phyloP scores from a whole-genome alignment of 345 rosid species.

The Abelmoschus esculentus region DNA sequence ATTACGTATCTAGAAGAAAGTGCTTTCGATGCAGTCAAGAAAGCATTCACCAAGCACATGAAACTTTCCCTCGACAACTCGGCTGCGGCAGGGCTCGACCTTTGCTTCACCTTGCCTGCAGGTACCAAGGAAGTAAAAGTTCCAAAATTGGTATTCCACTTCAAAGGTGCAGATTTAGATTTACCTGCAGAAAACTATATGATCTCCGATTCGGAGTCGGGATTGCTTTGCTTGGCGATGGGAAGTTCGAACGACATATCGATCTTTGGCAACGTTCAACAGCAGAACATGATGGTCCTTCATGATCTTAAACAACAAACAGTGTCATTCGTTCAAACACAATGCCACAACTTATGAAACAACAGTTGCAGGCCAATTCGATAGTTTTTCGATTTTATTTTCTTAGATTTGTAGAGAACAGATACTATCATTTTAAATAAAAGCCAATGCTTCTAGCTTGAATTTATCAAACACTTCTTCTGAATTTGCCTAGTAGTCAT shows the following conservation, averaged over 20 bases:
- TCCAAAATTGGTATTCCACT: constrained; percentile 67
- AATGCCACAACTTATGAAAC: constrained; percentile 53
- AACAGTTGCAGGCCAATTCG: not conserved
- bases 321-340: constrained; percentile 55
- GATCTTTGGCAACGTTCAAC: constrained; percentile 84
- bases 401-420: not conserved
- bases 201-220: constrained; percentile 53
- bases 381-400: not conserved
- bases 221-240: constrained; percentile 78
- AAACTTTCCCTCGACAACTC: constrained; percentile 45
- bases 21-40: constrained; percentile 41
- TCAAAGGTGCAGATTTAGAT: constrained; percentile 66
- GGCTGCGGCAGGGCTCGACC: constrained; percentile 62
- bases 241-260: constrained; percentile 81
- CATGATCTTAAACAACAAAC: constrained; percentile 69
- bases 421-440: not conserved
- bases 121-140: constrained; percentile 31
- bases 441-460: too few species aligned
- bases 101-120: constrained; percentile 59
- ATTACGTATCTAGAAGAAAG: constrained; percentile 58
- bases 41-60: constrained; percentile 48
- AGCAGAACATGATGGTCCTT: constrained; percentile 64
- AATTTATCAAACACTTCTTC: too few species aligned
- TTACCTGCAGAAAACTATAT: constrained; percentile 76
- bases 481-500: too few species aligned